Evolutionary conservation across 441 rosid genomes (phyloP), one percentile per base, ranked within the genome.

Genomic region (Corymbia citriodora): DNA sequence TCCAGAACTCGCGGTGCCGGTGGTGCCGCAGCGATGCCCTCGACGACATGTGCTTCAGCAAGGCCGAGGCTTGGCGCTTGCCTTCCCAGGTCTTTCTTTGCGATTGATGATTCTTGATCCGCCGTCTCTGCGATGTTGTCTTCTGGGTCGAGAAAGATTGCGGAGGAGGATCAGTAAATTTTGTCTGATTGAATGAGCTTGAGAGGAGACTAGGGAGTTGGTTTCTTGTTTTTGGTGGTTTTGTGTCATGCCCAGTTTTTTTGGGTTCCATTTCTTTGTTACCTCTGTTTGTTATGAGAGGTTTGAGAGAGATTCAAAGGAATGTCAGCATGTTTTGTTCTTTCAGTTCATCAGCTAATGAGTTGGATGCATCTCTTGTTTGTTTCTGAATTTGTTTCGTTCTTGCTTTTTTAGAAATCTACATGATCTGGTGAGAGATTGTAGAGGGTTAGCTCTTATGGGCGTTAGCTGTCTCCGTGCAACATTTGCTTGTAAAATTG

Each of bases 1-100:
- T 89, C 1, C 93, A 91, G 90, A 92, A 92, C 92, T 96, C 96
- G n/a, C 93, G 90, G 81, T 96, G 99, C 91, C 93, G 93, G 50
- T 97, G 99, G 99, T 97, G 98, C 91, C 94, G 91, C 15, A 97
- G 99, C 68, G 96, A 96, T 53, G 96, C 93, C 93, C 97, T 97
- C 8, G 97, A 97, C 89, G 97, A 97, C 91, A 94, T 93, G 94
- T 97, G 99, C 94, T 97, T 97, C 59, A 89, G 90, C 90, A 95
- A 93, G 93, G 40, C 92, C 68, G 98, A 97, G 87, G 94, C 99
- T 90, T 91, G 96, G 96, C 93, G 97, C 90, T 92, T 97, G 89
- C 99, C 99, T 52, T 93, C 92, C 55, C 96, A 96, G 96, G 96
- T 96, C 90, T 96, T 97, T 89, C 63, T 92, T 90, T 97, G 98